A percentile compares a stretch with the other conserved stretches of the same genome.
These are phyloP conservation scores for Candida smagusa DNA, from an alignment of 1,139 yeast species.

Conservation along the genomic window DNA sequence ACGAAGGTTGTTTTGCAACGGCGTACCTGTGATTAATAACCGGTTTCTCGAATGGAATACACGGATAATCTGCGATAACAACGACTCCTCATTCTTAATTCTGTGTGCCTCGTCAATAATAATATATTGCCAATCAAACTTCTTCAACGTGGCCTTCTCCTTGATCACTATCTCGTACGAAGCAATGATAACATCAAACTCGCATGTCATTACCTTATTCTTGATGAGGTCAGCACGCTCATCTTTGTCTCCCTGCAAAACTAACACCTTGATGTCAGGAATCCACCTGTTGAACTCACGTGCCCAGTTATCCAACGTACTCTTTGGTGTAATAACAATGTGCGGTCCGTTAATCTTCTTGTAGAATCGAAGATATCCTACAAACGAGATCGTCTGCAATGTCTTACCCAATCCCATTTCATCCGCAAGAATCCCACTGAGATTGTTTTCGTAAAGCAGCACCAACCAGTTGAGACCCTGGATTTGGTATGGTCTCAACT, in stretches of 20 bases:
- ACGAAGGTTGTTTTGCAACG: constrained; percentile 72
- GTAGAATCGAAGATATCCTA: constrained; percentile 66
- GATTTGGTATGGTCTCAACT: constrained; percentile 76
- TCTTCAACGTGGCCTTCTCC: constrained; percentile 62
- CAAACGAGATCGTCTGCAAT: constrained; percentile 82
- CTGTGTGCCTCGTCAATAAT: constrained; percentile 82
- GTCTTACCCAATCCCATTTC: constrained; percentile 99
- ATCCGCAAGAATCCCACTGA: constrained; percentile 92
- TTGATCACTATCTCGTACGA: constrained; percentile 77
- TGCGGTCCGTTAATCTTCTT: constrained; percentile 68
- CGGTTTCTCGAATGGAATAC: constrained; percentile 69
- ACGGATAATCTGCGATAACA: constrained; percentile 71
- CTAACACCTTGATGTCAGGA: constrained; percentile 67
- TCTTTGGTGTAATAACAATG: constrained; percentile 71
- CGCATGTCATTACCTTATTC: constrained; percentile 50
- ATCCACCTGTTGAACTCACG: constrained; percentile 78
- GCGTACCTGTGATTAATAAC: constrained; percentile 76
- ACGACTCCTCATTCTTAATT: constrained; percentile 73
- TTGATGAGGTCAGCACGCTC: constrained; percentile 53
- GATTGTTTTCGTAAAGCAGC: constrained; percentile 74
- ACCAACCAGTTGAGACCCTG: constrained; percentile 94
- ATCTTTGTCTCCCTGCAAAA: constrained; percentile 73
- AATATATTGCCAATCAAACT: constrained; percentile 71
- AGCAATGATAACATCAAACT: constrained; percentile 70
- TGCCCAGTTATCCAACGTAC: constrained; percentile 78